Evolutionary conservation across 1,284 basidiomycete species (phyloP), one percentile per base, ranked within the genome.

Genomic region (Volvariella surrecta): DNA sequence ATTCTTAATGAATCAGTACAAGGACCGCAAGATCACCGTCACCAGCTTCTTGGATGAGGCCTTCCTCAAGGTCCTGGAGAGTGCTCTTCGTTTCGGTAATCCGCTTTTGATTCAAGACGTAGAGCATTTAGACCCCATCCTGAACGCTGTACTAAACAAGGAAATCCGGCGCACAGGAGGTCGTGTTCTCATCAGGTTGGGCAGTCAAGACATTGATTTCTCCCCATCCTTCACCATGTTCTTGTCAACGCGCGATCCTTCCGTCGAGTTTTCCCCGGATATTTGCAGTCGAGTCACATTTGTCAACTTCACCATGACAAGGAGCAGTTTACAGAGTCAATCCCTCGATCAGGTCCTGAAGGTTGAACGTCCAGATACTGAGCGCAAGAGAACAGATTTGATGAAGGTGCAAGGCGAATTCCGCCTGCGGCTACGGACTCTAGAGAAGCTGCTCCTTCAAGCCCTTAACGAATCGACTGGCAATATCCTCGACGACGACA

Each of bases 291-390:
- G 96, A 47, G 96, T 99, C 30, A 96, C 95, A 0, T 97, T 99
- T 58, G 95, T 99, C 70, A 99, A 99, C 71, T 99, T 99, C 66
- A 99, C 95, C 13, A 99, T 99, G 91, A 99, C 96, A 0, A 79
- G 94, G 47, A 92, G 92, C 62, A 97, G 93, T 74, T 74, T 99
- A 30, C 95, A 99, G 63, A 97, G 92, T 50, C 96, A 99, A 63
- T 96, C 94, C 0, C 76, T 99, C 40, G 94, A 97, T 60, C 93
- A 97, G 61, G 93, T 99, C 1, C 78, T 99, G 50, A 95, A 95
- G 59, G 90, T 91, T 37, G 96, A 99, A 60, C 79, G 96, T 10
- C 93, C 97, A 0, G 96, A 98, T 57, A 94, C 93, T 1, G 96
- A 99, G 62, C 80, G 85, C 57, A 98, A 96, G 69, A 76, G 96